Conservation (phyloP, 2,329 filamentous ascomycete species). For the Diaporthe nobilis region DNA sequence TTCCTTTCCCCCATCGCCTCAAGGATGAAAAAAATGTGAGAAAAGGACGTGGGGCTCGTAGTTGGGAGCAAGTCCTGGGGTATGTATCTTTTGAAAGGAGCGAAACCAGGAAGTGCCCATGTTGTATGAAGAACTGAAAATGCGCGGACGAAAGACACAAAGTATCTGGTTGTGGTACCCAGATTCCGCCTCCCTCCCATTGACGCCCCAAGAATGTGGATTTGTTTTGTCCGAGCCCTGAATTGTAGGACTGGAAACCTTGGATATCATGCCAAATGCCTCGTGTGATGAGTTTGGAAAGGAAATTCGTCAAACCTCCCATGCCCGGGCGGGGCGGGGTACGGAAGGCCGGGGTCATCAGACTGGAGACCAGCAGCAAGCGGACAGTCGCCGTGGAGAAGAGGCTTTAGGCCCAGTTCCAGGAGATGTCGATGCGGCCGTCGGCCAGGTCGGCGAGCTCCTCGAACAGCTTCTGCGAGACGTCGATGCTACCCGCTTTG, state of each 20-base stretch:
- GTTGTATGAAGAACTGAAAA: slow-evolving; percentile 1
- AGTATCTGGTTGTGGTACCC: slow-evolving; percentile 11
- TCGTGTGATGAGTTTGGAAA: slow-evolving; percentile 31
- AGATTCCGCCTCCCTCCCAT: slow-evolving; percentile 11
- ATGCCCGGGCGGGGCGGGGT: not conserved
- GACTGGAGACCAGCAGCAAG: slow-evolving; percentile 8
- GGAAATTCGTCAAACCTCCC: slow-evolving; percentile 39
- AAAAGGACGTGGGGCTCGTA: slow-evolving; percentile 39
- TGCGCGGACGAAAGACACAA: not conserved
- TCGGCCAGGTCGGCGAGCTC: slow-evolving; percentile 62
- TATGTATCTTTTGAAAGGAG: slow-evolving; percentile 29
- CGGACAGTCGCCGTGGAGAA: not conserved
- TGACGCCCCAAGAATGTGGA: slow-evolving; percentile 13
- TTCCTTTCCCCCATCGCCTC: slow-evolving; percentile 11
- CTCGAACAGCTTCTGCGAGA: slow-evolving; percentile 50
- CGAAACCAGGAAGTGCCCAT: slow-evolving; percentile 33
- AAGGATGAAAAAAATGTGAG: not conserved
- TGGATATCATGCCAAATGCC: slow-evolving; percentile 37
- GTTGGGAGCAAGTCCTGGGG: slow-evolving; percentile 8
- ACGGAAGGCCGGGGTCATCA: slow-evolving; percentile 24
- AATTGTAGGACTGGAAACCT: not conserved
- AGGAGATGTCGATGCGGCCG: slow-evolving; percentile 59
- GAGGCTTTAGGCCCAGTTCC: slow-evolving; percentile 50
- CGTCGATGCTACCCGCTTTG: slow-evolving; percentile 36
- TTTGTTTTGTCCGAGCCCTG: not conserved